Base-by-base conservation (phyloP, 2,329 filamentous ascomycete species). In the Fusarium duplospermum region DNA sequence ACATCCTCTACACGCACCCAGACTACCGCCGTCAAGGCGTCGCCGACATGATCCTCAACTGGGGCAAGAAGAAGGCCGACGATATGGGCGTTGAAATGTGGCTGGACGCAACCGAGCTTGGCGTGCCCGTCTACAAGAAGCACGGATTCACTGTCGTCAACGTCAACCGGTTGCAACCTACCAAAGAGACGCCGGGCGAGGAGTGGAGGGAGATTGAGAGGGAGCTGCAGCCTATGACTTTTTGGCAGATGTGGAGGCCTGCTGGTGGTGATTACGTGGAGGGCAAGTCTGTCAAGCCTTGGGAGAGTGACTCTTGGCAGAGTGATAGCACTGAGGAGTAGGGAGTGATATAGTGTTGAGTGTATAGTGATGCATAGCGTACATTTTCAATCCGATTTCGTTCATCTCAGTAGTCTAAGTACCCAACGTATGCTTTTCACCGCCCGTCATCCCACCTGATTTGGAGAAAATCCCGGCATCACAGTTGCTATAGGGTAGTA, bases 1-100 rank as follows among this genome's bases (percentile, higher is more conserved):
- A 77, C 24, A 77, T 76, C 20, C 57, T 77, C 27, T 77, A 67
- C 38, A 77, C 73, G 6, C 73, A 76, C 27, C 73, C 76, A 4
- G 65, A 77, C 22, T 63, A 72, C 47, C 75, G 73, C 4, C 72
- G 65, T 18, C 70, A 71, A 29, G 76, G 75, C n/a, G 72, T 77
- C 33, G 72, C 75, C 8, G 67, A 75, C 27, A 6, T 77, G 6
- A 72, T 77, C 1, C 50, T 77, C 65, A 35, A 56, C 24, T 77
- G 75, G 76, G 76, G 76, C 20, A 77, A 70, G 31, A 47, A 75
- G 18, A 77, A 76, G 11, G 75, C 75, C 18, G 75, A 77, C 16
- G 73, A 77, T 42, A 70, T 77, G 75, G 75, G 73, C 1, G 70
- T 76, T 3, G 75, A 77, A 31, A 73, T 77, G 24, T 77, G 75